Conservation (phyloP, 2,329 filamentous ascomycete species). For the Phaeosphaeriaceae sp. region DNA sequence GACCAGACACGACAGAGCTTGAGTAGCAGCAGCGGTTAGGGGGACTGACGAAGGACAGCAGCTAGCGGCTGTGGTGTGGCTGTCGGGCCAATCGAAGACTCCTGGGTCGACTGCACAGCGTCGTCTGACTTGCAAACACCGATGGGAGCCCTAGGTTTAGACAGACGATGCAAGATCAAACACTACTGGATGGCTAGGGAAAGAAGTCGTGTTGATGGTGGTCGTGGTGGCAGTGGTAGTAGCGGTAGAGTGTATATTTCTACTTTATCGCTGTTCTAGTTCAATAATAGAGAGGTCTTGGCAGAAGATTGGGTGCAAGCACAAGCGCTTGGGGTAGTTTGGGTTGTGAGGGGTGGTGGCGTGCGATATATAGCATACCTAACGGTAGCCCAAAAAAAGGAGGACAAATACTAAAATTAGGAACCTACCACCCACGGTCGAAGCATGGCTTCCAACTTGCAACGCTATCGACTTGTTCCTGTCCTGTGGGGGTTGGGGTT, state of each 20-base stretch:
- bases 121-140: constrained; percentile 32
- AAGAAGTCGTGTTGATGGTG: constrained; percentile 7
- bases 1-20: constrained; percentile 23
- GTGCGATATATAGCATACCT: constrained; percentile 10
- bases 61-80: constrained; percentile 33
- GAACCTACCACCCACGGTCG: neutral
- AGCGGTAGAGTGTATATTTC: too few relatives aligned
- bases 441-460: constrained; percentile 11
- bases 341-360: constrained; percentile 12
- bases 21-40: constrained; percentile 23
- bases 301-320: constrained; percentile 20
- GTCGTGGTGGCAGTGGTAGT: constrained; percentile 1
- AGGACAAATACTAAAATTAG: neutral
- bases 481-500: neutral
- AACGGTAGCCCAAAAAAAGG: too few relatives aligned
- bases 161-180: constrained; percentile 14
- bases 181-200: constrained; percentile 1
- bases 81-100: constrained; percentile 28
- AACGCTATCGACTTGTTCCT: constrained; percentile 3
- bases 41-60: constrained; percentile 27
- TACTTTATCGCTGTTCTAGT: constrained; percentile 19
- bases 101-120: constrained; percentile 28
- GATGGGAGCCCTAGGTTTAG: constrained; percentile 6
- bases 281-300: constrained; percentile 33
- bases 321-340: constrained; percentile 21